Conservation (phyloP, 225 moss, liverwort and hornwort species). For the Ulota crispa region DNA sequence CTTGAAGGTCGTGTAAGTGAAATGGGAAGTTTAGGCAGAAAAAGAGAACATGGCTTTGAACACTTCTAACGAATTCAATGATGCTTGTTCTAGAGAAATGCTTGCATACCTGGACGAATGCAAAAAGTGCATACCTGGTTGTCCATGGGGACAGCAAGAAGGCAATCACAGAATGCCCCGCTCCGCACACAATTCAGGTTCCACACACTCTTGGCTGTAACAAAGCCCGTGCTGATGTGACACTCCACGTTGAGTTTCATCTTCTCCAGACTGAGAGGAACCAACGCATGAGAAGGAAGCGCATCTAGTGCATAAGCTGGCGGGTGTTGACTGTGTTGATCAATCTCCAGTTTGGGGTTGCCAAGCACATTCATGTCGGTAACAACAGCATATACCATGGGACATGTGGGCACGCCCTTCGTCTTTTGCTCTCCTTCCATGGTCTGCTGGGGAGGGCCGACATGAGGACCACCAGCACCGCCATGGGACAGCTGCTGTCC, state of each 20-base stretch:
- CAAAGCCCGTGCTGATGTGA: constrained; percentile 74
- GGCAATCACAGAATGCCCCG: constrained; percentile 57
- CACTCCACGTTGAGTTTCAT: constrained; percentile 61
- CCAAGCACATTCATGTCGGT: constrained; percentile 50
- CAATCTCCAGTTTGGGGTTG: constrained; percentile 30
- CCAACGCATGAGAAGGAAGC: constrained; percentile 51
- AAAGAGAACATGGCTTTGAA: no score
- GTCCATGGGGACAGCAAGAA: constrained; percentile 67
- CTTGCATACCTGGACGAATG: background rate
- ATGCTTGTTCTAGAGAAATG: background rate
- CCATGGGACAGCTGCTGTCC: constrained; percentile 38
- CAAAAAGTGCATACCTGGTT: constrained; percentile 50
- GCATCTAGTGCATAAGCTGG: background rate
- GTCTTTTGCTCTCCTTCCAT: background rate
- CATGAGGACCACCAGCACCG: constrained; percentile 20
- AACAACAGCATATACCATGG: constrained; percentile 64
- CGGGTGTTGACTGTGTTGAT: constrained; percentile 32
- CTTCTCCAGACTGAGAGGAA: constrained; percentile 45
- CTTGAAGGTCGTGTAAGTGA: background rate
- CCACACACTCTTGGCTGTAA: constrained; percentile 51
- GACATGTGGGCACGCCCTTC: constrained; percentile 50
- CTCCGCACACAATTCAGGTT: constrained; percentile 56
- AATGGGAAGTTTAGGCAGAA: background rate
- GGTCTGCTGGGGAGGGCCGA: background rate
- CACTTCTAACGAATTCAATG: background rate